Base-by-base conservation (phyloP, 164 flowering plant species). In the Buxus sempervirens region DNA sequence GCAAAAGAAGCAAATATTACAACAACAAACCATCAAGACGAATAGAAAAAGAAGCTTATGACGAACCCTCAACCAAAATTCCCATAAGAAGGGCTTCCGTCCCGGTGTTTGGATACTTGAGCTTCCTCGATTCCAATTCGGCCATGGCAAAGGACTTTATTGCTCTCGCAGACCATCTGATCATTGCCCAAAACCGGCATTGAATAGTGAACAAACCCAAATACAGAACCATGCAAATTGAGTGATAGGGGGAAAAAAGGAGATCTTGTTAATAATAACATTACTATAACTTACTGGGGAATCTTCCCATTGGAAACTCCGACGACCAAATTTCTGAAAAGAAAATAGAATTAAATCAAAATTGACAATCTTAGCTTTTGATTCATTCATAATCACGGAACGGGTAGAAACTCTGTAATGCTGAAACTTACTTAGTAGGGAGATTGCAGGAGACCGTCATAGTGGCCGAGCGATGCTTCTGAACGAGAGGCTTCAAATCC, bases 31-130 rank as follows among this genome's bases (percentile, higher is more conserved):
- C 7, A 24, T 28, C 0, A 18, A 58, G 20, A 16, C 21, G 63
- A 15, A 15, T 20, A 68, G 13, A 24, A 60, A 21, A 22, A 26
- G 3, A 25, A 24, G 9, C 27, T 51, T 60, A 28, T 21, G 9
- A 79, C 88, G 66, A 58, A 91, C 96, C 97, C 69, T 91, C 85
- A 65, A 78, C 63, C 58, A 79, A 72, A 59, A 85, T 78, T 20
- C 82, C 83, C 93, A 90, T 82, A 12, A 91, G 82, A 62, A 91
- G 78, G 54, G 91, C 82, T 74, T 91, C 97, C 0, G 94, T 91
- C n/a, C 94, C 96, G 0, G 88, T 85, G 21, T 67, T 82, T 3
- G 86, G 81, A 27, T 83, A 90, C 76, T 80, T 87, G 27, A 32
- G 86, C 79, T 82, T 91, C 87, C 81, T 87, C 82, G 6, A 91